Evolutionary conservation across 2,329 filamentous ascomycete species (phyloP), one percentile per base, ranked within the genome.

Genomic region (Myriosclerotinia duriaeana): DNA sequence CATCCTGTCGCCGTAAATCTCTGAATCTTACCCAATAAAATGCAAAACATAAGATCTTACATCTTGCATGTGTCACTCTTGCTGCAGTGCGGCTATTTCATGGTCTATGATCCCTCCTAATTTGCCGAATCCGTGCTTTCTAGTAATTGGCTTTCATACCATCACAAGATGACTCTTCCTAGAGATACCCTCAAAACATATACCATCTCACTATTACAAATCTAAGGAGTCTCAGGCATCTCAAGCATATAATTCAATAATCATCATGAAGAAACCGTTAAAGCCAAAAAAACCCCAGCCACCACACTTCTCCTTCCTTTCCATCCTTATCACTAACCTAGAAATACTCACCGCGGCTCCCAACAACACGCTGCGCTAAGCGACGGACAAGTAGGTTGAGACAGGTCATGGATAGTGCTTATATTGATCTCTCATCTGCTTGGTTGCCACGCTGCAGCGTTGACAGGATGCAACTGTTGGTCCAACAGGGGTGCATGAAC

Each of bases 191-290:
- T 30, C 12, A n/a, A n/a, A n/a, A n/a, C 15, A 30, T 6, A 38
- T 38, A 0, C 12, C 30, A 50, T 50, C 4, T 26, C 5, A 17
- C 26, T 5, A 22, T 26, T 44, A 26, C 44, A 36, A 52, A 50
- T 14, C 44, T 20, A 26, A 20, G n/a, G 34, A 20, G 8, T 7
- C 8, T 14, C 15, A 50, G 50, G 30, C 2, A 34, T 34, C 30
- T 34, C 44, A 8, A 9, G 9, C 11, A 7, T 20, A 52, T 50
- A 52, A 7, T 14, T 26, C 14, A 22, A n/a, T n/a, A 50, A 50
- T 12, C 44, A 50, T 5, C 20, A 38, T 60, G n/a, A 60, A 60
- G 44, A 50, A 60, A 50, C 58, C 30, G 44, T 50, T 60, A 34
- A 30, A 38, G 30, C 30, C 8, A 50, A 61, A 20, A 60, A 26